phyloP scores from a whole-genome alignment of 176 grass and related monocot species.

The Alloteropsis semialata region DNA sequence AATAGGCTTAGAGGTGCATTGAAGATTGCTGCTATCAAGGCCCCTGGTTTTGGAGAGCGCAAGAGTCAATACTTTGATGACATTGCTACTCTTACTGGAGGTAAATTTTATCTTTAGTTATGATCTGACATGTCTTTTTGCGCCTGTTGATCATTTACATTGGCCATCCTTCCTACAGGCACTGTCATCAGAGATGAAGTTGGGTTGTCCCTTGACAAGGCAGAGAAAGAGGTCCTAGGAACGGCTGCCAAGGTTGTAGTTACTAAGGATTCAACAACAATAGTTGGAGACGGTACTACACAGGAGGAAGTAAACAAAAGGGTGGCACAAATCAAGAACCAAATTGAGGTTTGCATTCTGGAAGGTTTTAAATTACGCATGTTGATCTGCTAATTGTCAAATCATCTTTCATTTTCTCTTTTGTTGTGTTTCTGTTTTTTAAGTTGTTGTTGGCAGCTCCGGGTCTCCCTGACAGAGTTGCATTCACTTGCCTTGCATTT shows the following conservation, averaged over 20 bases:
- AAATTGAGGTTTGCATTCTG: slow-evolving; percentile 43
- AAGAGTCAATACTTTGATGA: slow-evolving; percentile 72
- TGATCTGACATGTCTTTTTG: not conserved
- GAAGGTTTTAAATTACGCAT: not conserved
- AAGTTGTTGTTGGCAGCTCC: not conserved
- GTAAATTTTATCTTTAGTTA: slow-evolving; percentile 19
- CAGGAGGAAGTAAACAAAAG: slow-evolving; percentile 62
- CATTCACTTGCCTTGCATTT: not conserved
- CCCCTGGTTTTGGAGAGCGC: slow-evolving; percentile 75
- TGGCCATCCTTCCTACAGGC: not conserved
- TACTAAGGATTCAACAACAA: slow-evolving; percentile 64
- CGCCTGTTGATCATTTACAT: not conserved
- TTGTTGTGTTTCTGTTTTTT: not conserved
- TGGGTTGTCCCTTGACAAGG: slow-evolving; percentile 64
- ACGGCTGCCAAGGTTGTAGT: slow-evolving; percentile 51
- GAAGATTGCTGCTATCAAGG: slow-evolving; percentile 67
- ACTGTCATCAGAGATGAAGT: slow-evolving; percentile 63
- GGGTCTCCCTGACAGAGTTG: not conserved
- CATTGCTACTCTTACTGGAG: slow-evolving; percentile 70
- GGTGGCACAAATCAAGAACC: slow-evolving; percentile 52
- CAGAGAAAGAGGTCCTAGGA: slow-evolving; percentile 48
- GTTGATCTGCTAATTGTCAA: not conserved
- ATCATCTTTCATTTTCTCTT: not conserved
- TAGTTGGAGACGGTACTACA: slow-evolving; percentile 60
- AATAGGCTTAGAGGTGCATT: slow-evolving; percentile 73